Conservation (phyloP, 139 green algal species). For the Chlamydomonas sphaeroides region DNA sequence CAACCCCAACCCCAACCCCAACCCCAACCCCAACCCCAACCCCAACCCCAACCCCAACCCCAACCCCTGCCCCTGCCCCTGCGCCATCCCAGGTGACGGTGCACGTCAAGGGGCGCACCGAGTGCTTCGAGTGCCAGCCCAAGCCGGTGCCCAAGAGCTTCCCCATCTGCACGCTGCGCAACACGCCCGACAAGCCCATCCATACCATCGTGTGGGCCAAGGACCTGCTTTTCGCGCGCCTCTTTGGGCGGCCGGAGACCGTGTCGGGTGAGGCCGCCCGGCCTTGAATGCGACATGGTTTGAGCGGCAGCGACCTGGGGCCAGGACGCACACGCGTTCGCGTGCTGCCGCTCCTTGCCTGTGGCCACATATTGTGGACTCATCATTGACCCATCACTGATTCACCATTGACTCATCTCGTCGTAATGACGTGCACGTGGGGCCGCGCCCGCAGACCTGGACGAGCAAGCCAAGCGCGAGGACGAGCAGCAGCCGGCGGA, state of each 20-base stretch:
- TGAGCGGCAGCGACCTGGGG: too few relatives aligned
- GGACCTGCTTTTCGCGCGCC: slow-evolving; percentile 93
- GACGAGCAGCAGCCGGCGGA: background rate
- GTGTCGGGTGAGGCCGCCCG: slow-evolving; percentile 59
- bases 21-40: too few relatives aligned
- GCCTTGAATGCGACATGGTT: too few relatives aligned
- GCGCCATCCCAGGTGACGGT: slow-evolving; percentile 83
- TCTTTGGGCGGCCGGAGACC: slow-evolving; percentile 85
- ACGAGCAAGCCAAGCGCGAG: slow-evolving; percentile 34
- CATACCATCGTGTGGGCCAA: slow-evolving; percentile 99
- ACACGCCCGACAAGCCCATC: slow-evolving; percentile 97
- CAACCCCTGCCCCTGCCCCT: background rate
- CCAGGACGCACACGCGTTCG: too few relatives aligned
- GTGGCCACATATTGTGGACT: too few relatives aligned
- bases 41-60: background rate
- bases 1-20: too few relatives aligned
- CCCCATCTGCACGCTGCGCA: slow-evolving; percentile 98
- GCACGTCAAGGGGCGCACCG: slow-evolving; percentile 82
- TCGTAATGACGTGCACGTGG: too few relatives aligned
- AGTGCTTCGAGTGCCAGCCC: slow-evolving; percentile 97
- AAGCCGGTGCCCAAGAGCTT: slow-evolving; percentile 91
- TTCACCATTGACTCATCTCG: too few relatives aligned
- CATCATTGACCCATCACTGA: too few relatives aligned
- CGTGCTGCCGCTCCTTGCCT: too few relatives aligned
- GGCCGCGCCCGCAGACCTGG: slow-evolving; percentile 47